phyloP scores from a whole-genome alignment of 2,329 filamentous ascomycete species.

The Botryotinia globosa region DNA sequence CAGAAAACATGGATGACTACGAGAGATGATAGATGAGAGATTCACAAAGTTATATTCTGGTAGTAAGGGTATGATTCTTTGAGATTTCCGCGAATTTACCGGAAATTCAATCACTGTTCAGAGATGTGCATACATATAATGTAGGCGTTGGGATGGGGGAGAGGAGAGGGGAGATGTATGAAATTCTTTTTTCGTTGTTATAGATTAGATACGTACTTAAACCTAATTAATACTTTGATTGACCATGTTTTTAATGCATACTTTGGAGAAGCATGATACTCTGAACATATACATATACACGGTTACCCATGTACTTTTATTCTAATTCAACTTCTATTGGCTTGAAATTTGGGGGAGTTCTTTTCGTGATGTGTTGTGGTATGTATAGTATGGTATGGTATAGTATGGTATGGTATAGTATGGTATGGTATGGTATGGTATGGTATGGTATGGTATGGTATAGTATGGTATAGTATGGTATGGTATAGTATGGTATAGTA shows the following conservation, averaged over 20 bases:
- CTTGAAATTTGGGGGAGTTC: too few species aligned
- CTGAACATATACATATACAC: too few species aligned
- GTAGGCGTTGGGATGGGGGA: not conserved
- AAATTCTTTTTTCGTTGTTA: not conserved
- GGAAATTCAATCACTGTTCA: not conserved
- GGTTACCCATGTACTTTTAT: too few species aligned
- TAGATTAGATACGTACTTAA: not conserved
- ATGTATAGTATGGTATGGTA: too few species aligned
- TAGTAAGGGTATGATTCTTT: not conserved
- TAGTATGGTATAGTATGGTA: too few species aligned
- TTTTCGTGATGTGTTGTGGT: too few species aligned
- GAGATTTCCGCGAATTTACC: not conserved
- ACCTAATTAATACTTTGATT: constrained; percentile 3
- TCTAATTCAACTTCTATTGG: too few species aligned
- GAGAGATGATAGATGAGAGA: constrained; percentile 11
- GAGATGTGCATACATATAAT: not conserved
- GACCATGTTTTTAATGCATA: not conserved
- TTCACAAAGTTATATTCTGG: constrained; percentile 5
- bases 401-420: too few species aligned
- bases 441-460: too few species aligned
- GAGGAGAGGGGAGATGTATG: not conserved
- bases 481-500: too few species aligned
- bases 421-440: too few species aligned
- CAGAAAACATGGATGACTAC: not conserved
- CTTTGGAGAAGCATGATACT: too few species aligned